Evolutionary conservation across 108 stramenopile species (phyloP), one percentile per base, ranked within the genome.

Genomic region (Pseudonitzschia multistriata): DNA sequence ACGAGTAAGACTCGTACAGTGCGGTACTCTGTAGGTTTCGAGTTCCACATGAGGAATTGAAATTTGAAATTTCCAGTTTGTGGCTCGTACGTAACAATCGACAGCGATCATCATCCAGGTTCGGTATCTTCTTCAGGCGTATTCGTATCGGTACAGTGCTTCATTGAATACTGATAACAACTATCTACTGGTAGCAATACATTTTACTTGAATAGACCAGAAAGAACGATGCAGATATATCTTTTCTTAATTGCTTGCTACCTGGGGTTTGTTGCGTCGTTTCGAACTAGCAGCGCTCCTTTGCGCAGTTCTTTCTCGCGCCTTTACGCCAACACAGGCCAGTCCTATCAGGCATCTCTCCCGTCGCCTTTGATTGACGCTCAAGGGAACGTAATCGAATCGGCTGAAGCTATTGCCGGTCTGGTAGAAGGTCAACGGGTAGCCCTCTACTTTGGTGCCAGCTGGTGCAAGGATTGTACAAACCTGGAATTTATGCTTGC

Each of bases 401-500:
- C 42, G 21, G 37, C 70, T n/a, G 70, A 78, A 56, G 45, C 39
- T 52, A 47, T 83, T 42, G 37, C 61, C 19, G 55, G 55, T 8
- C 30, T 40, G 53, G 62, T 87, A 11, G 13, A 34, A 28, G 81
- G 79, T 21, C 82, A 85, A 60, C 84, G 83, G 11, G 83, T 88
- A 5, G 87, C 82, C 8, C 73, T 85, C 27, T 88, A 88, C 48
- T 85, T 88, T 66, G 78, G 80, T 37, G 87, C 87, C 1, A 68
- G 75, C 19, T 76, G 88, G 88, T 88, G 83, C 42, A 81, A 83
- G 25, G 79, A 79, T 81, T 89, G 88, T 69, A 82, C 79, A 15
- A 71, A 79, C 14, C 83, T 89, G 53, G 88, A 89, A 64, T 83
- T 81, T 27, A 48, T 73, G 52, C 64, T 89, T 55, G 7, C 73